These are phyloP conservation scores for Aaosphaeria pasadenensis DNA, from an alignment of 2,329 filamentous ascomycete species.

Conservation along the genomic window DNA sequence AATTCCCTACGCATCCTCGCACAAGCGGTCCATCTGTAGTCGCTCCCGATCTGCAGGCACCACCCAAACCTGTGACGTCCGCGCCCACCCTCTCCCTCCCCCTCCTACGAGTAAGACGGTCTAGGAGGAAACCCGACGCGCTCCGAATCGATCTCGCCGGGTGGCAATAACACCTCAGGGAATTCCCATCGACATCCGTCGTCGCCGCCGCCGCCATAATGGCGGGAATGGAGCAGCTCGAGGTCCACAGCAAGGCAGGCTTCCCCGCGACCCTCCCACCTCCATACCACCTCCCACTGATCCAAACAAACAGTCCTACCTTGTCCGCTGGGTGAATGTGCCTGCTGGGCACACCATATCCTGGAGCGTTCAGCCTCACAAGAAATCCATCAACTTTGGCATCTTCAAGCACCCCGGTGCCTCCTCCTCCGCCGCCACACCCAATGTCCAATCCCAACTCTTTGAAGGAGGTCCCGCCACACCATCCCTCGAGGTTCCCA, in stretches of 20 bases:
- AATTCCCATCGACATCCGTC: neutral
- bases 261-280: conserved; percentile 15
- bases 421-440: conserved; percentile 48
- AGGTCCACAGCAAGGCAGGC: conserved; percentile 93
- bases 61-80: no score
- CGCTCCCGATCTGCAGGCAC: no score
- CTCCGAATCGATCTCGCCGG: no score
- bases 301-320: conserved; percentile 69
- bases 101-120: no score
- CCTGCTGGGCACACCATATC: conserved; percentile 88
- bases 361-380: conserved; percentile 96
- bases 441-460: conserved; percentile 30
- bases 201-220: conserved; percentile 52
- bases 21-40: no score
- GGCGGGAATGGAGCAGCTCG: conserved; percentile 94
- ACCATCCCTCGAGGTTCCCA: conserved; percentile 52
- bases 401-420: conserved; percentile 94
- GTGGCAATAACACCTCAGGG: no score
- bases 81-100: no score
- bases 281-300: neutral
- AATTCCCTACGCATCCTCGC: no score
- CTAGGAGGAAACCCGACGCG: no score
- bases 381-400: conserved; percentile 97
- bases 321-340: conserved; percentile 95
- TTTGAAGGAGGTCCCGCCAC: conserved; percentile 33